Percentiles rank a stretch among this genome's conserved stretches.
These are phyloP conservation scores for Diaporthe sp. DNA, from an alignment of 2,329 filamentous ascomycete genomes.

Conservation along the genomic window DNA sequence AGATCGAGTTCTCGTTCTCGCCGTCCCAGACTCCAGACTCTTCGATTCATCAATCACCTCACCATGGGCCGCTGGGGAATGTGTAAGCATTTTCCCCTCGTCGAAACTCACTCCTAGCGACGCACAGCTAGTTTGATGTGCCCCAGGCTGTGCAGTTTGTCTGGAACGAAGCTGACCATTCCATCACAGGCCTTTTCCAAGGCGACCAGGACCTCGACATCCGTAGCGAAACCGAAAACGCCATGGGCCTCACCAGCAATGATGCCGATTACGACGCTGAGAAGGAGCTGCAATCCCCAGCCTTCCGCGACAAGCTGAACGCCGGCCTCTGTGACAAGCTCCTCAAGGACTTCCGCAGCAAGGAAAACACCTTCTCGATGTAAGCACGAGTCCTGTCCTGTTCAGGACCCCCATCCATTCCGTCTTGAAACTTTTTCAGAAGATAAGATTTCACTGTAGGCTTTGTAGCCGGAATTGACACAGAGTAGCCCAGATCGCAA, in stretches of 20 bases:
- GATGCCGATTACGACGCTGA: background rate
- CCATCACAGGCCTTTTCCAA: conserved; percentile 30
- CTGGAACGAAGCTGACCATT: background rate
- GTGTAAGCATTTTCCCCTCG: conserved; percentile 33
- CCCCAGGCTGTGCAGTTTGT: too few relatives aligned
- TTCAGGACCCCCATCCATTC: too few relatives aligned
- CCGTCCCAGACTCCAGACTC: too few relatives aligned
- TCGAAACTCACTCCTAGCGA: background rate
- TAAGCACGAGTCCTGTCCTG: too few relatives aligned
- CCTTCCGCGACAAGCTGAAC: conserved; percentile 33
- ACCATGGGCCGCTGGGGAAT: conserved; percentile 20
- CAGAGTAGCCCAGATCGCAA: conserved; percentile 7
- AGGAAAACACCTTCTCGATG: conserved; percentile 48
- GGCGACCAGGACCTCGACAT: conserved; percentile 34
- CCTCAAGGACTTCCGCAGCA: conserved; percentile 25
- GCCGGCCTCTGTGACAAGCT: conserved; percentile 34
- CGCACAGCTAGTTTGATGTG: too few relatives aligned
- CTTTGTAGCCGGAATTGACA: too few relatives aligned
- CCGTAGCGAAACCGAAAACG: background rate
- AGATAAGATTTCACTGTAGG: too few relatives aligned
- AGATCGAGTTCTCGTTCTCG: too few relatives aligned
- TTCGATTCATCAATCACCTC: background rate
- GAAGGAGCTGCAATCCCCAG: background rate
- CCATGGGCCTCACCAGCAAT: background rate
- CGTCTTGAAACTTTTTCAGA: too few relatives aligned